Percentiles rank a stretch among this genome's conserved stretches.
Evolutionary conservation across 2,329 filamentous ascomycete species (phyloP).

Genomic region (Neopestalotiopsis clavispora): DNA sequence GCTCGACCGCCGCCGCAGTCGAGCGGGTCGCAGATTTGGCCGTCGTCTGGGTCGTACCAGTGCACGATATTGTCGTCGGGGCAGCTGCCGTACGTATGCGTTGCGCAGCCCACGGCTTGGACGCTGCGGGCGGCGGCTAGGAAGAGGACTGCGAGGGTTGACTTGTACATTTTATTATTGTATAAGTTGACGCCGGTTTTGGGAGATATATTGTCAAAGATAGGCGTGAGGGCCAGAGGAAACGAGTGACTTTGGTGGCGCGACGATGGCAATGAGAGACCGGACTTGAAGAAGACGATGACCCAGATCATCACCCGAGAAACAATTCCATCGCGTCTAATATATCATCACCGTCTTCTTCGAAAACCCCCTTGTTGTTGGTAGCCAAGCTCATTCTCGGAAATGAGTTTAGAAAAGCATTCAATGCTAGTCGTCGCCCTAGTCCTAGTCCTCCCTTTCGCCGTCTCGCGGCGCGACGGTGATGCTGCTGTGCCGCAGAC

Average conservation of each 20-base stretch:
- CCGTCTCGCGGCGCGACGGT: background rate
- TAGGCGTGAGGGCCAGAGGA: no score
- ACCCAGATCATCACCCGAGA: background rate
- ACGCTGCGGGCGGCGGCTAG: background rate
- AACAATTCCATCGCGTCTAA: background rate
- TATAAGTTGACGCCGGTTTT: background rate
- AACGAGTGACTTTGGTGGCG: background rate
- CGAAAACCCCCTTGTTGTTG: background rate
- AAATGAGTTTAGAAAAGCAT: background rate
- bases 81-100: conserved; percentile 11
- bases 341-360: background rate
- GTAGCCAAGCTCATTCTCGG: background rate
- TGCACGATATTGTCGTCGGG: conserved; percentile 3
- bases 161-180: background rate
- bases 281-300: background rate
- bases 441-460: background rate
- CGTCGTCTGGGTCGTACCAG: conserved; percentile 11
- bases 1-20: conserved; percentile 12
- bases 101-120: background rate
- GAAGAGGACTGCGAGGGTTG: background rate
- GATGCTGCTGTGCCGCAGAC: background rate
- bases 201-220: no score
- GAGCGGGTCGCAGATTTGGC: conserved; percentile 12
- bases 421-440: background rate
- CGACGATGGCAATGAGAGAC: background rate